These are phyloP conservation scores for Cenococcum geophilum DNA, from an alignment of 495 filamentous ascomycete genomes.

Conservation along the genomic window DNA sequence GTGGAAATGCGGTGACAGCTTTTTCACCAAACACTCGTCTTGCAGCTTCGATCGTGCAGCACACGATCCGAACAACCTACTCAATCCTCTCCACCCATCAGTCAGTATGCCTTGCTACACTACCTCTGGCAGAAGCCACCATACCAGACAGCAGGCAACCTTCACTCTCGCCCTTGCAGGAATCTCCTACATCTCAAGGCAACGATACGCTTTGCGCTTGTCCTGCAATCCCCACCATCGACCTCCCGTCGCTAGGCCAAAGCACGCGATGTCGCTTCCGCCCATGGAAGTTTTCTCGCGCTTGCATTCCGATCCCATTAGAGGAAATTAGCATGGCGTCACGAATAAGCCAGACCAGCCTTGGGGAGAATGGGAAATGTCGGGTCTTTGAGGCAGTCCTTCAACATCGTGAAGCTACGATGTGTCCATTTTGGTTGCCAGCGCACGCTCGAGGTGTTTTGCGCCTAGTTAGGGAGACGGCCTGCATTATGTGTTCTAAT, in stretches of 20 bases:
- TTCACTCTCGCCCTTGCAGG: background rate
- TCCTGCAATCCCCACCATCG: background rate
- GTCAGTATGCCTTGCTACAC: constrained; percentile 1
- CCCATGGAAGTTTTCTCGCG: background rate
- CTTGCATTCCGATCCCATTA: constrained; percentile 16
- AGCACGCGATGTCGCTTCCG: background rate
- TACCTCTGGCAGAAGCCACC: background rate
- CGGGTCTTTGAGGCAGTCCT: constrained; percentile 27
- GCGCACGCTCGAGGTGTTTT: constrained; percentile 26
- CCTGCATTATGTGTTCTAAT: background rate
- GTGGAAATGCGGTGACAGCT: constrained; percentile 30
- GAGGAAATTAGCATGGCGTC: constrained; percentile 26
- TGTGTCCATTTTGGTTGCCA: constrained; percentile 28
- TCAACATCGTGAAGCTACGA: constrained; percentile 16
- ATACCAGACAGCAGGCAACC: background rate
- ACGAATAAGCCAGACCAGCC: constrained; percentile 14
- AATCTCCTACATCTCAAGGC: background rate
- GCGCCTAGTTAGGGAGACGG: constrained; percentile 6
- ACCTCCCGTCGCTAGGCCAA: background rate
- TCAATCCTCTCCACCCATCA: constrained; percentile 24
- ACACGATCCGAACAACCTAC: constrained; percentile 15
- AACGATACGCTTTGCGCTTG: background rate
- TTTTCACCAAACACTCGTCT: constrained; percentile 25
- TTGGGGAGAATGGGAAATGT: constrained; percentile 19
- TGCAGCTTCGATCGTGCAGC: constrained; percentile 26